A percentile compares a stretch with the other conserved stretches of the same genome.
These are phyloP conservation scores for Zygotorulaspora sp. DNA, from an alignment of 805 yeast species.

Conservation along the genomic window DNA sequence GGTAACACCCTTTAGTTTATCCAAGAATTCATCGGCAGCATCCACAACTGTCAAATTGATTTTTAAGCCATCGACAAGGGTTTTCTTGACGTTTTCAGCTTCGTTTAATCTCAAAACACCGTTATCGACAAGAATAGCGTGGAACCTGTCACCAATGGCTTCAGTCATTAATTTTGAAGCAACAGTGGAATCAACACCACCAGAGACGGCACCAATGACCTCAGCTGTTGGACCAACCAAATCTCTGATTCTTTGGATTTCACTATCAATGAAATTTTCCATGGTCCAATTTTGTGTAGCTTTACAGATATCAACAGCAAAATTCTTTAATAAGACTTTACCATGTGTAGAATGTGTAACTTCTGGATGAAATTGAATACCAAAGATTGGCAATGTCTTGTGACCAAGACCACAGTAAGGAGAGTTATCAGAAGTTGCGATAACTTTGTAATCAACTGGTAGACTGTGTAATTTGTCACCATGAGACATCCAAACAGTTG, in stretches of 20 bases:
- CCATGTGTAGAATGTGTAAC: slow-evolving; percentile 95
- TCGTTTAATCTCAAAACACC: slow-evolving; percentile 96
- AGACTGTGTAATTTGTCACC: slow-evolving; percentile 91
- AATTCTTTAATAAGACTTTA: slow-evolving; percentile 79
- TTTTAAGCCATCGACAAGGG: slow-evolving; percentile 88
- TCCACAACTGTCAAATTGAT: slow-evolving; percentile 92
- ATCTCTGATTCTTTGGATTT: slow-evolving; percentile 83
- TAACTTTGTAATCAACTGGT: slow-evolving; percentile 82
- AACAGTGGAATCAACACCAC: slow-evolving; percentile 99
- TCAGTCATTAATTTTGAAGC: slow-evolving; percentile 97
- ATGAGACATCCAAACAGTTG: slow-evolving; percentile 99
- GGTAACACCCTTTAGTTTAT: slow-evolving; percentile 83
- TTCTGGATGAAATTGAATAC: slow-evolving; percentile 99
- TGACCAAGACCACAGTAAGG: slow-evolving; percentile 92
- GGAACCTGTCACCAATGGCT: slow-evolving; percentile 98
- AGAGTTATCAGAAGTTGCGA: slow-evolving; percentile 90
- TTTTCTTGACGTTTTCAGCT: slow-evolving; percentile 81
- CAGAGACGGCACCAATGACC: slow-evolving; percentile 98
- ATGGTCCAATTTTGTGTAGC: slow-evolving; percentile 92
- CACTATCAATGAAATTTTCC: slow-evolving; percentile 96
- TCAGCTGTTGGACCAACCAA: slow-evolving; percentile 97
- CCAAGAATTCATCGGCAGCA: slow-evolving; percentile 85
- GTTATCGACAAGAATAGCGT: slow-evolving; percentile 95
- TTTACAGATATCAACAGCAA: slow-evolving; percentile 85
- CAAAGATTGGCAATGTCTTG: slow-evolving; percentile 68